phyloP scores from a whole-genome alignment of 108 stramenopile genomes.

The Fragilaria radians region DNA sequence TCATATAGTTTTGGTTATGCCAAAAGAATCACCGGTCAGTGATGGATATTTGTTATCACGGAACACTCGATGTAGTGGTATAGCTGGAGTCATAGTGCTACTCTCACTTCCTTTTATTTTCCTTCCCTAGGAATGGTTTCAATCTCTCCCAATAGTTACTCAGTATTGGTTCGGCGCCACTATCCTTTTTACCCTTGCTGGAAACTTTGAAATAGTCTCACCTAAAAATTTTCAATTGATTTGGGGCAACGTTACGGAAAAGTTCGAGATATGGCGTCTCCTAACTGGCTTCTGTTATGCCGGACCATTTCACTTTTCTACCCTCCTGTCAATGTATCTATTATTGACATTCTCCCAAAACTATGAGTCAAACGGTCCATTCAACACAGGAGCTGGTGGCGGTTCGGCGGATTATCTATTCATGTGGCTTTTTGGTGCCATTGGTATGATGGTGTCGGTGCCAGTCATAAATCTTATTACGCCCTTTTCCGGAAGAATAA shows the following conservation, averaged over 20 bases:
- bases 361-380: slow-evolving; percentile 73
- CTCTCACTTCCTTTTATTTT: slow-evolving; percentile 5
- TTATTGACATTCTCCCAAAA: slow-evolving; percentile 52
- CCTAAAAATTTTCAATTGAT: slow-evolving; percentile 43
- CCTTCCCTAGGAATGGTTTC: slow-evolving; percentile 64
- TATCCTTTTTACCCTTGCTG: slow-evolving; percentile 47
- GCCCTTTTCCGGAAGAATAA: slow-evolving; percentile 47
- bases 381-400: slow-evolving; percentile 83
- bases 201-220: slow-evolving; percentile 62
- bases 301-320: slow-evolving; percentile 61
- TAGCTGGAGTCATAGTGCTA: not conserved
- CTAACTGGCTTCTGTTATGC: slow-evolving; percentile 71
- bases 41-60: not conserved
- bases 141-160: slow-evolving; percentile 76
- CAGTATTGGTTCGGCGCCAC: slow-evolving; percentile 74
- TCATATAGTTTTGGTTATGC: not conserved
- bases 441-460: slow-evolving; percentile 46
- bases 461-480: slow-evolving; percentile 40
- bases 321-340: slow-evolving; percentile 68
- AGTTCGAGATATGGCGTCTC: slow-evolving; percentile 74
- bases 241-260: slow-evolving; percentile 43
- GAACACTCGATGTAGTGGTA: not conserved
- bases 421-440: slow-evolving; percentile 53
- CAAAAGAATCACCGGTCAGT: not conserved
- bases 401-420: slow-evolving; percentile 46